A percentile compares a stretch with the other conserved stretches of the same genome.
phyloP scores from a whole-genome alignment of 2,329 filamentous ascomycete species.

The Emericellopsis atlantica region DNA sequence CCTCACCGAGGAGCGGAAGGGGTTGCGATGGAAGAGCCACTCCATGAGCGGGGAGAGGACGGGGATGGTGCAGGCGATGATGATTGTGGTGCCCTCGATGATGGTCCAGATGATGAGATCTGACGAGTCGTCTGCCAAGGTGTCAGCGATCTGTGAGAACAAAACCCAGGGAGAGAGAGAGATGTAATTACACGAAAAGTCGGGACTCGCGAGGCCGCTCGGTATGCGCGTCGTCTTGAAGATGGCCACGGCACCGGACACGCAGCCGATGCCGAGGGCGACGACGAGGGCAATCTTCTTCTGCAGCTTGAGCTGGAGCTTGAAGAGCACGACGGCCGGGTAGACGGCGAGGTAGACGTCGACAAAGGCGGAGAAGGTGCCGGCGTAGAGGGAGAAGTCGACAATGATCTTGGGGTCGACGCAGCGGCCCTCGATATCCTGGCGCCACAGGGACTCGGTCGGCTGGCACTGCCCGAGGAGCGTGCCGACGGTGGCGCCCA shows the following conservation, averaged over 20 bases:
- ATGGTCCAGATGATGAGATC: constrained; percentile 7
- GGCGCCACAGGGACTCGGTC: constrained; percentile 22
- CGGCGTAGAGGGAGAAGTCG: constrained; percentile 23
- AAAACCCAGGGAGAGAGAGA: no score
- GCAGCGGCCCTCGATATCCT: constrained; percentile 18
- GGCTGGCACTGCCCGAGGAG: constrained; percentile 29
- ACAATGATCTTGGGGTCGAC: constrained; percentile 21
- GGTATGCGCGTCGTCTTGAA: constrained; percentile 17
- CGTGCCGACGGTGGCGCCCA: constrained; percentile 22
- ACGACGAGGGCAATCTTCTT: constrained; percentile 26
- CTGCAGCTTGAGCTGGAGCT: constrained; percentile 20
- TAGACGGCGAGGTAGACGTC: constrained; percentile 30
- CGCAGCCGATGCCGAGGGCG: constrained; percentile 24
- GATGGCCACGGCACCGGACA: constrained; percentile 17
- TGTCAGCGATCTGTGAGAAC: background rate
- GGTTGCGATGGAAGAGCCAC: constrained; percentile 6
- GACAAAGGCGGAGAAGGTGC: constrained; percentile 20
- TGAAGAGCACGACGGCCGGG: constrained; percentile 20
- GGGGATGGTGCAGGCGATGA: constrained; percentile 4
- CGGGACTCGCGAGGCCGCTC: constrained; percentile 9
- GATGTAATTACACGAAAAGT: constrained; percentile 12
- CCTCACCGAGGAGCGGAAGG: background rate
- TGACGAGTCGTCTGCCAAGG: constrained; percentile 11
- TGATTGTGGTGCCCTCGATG: constrained; percentile 2
- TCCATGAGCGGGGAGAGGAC: constrained; percentile 6